A percentile compares a stretch with the other conserved stretches of the same genome.
phyloP scores from a whole-genome alignment of 108 stramenopile genomes.

The Schizochytrium sp. region DNA sequence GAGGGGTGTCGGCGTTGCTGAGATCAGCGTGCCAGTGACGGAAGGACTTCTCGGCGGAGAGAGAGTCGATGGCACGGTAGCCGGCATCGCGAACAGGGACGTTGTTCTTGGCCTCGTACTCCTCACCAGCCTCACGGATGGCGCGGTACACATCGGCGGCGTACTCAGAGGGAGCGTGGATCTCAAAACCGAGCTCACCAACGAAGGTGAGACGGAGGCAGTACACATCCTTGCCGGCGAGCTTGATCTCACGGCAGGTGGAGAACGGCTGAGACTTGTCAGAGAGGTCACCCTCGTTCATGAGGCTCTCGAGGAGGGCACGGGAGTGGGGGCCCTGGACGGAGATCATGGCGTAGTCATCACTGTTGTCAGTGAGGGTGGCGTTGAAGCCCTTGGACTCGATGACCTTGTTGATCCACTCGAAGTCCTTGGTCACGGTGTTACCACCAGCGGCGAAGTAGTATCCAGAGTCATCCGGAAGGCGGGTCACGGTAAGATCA shows the following conservation, averaged over 20 bases:
- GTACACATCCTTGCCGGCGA: constrained; percentile 46
- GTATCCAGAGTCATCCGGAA: constrained; percentile 62
- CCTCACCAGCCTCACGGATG: constrained; percentile 52
- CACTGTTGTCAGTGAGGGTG: constrained; percentile 62
- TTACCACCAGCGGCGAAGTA: constrained; percentile 63
- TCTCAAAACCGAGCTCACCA: constrained; percentile 72
- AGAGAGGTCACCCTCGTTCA: not conserved
- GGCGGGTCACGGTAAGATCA: constrained; percentile 66
- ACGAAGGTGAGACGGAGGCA: constrained; percentile 69
- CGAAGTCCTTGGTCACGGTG: constrained; percentile 68
- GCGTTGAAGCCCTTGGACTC: constrained; percentile 27
- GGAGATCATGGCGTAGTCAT: constrained; percentile 59
- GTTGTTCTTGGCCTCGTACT: constrained; percentile 41
- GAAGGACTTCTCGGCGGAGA: constrained; percentile 69
- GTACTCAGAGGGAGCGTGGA: constrained; percentile 59
- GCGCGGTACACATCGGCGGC: constrained; percentile 66
- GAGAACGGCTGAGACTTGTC: constrained; percentile 62
- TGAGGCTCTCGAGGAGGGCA: constrained; percentile 61
- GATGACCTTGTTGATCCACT: constrained; percentile 61
- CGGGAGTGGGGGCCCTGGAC: constrained; percentile 67
- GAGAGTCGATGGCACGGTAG: constrained; percentile 64
- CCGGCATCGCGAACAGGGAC: constrained; percentile 66
- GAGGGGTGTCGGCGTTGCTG: constrained; percentile 67
- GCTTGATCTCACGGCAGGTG: constrained; percentile 21
- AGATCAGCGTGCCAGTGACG: constrained; percentile 67